Percentiles rank a stretch among this genome's conserved stretches.
These are phyloP conservation scores for Conticribra guillardii DNA, from an alignment of 108 stramenopile genomes.

Conservation along the genomic window DNA sequence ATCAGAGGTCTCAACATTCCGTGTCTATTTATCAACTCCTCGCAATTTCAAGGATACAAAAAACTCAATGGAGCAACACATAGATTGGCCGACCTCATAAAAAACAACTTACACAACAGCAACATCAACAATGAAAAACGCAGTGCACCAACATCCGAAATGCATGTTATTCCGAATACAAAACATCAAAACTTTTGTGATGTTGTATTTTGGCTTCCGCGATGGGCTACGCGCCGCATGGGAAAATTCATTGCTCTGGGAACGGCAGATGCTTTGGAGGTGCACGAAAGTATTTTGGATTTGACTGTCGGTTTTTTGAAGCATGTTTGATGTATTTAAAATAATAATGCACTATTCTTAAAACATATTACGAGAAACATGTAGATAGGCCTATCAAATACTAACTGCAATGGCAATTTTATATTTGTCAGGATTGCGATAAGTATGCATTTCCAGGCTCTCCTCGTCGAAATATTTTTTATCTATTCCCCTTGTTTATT, in stretches of 20 bases:
- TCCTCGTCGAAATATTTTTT: too few species aligned
- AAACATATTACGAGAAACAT: too few species aligned
- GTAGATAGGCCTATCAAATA: too few species aligned
- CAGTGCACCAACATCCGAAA: slow-evolving; percentile 21
- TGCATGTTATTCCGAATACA: slow-evolving; percentile 51
- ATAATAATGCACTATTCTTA: too few species aligned
- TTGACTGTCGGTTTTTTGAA: slow-evolving; percentile 32
- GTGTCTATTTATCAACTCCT: slow-evolving; percentile 56
- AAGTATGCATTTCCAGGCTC: too few species aligned
- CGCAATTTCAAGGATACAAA: slow-evolving; percentile 42
- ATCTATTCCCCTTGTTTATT: too few species aligned
- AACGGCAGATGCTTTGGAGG: slow-evolving; percentile 25
- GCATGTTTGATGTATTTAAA: neutral
- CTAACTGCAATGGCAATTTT: too few species aligned
- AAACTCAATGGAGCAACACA: slow-evolving; percentile 47
- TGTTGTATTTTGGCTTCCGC: slow-evolving; percentile 58
- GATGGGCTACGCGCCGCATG: neutral
- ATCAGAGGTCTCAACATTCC: slow-evolving; percentile 38
- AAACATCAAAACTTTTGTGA: slow-evolving; percentile 67
- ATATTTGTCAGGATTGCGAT: too few species aligned
- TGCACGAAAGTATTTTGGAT: slow-evolving; percentile 27
- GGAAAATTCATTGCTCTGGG: slow-evolving; percentile 23
- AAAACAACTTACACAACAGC: neutral
- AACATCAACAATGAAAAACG: too few species aligned
- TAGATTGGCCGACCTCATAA: slow-evolving; percentile 38